Base-by-base conservation (phyloP, 1,139 yeast genomes). In the Debaryomycetaceae sp. region DNA sequence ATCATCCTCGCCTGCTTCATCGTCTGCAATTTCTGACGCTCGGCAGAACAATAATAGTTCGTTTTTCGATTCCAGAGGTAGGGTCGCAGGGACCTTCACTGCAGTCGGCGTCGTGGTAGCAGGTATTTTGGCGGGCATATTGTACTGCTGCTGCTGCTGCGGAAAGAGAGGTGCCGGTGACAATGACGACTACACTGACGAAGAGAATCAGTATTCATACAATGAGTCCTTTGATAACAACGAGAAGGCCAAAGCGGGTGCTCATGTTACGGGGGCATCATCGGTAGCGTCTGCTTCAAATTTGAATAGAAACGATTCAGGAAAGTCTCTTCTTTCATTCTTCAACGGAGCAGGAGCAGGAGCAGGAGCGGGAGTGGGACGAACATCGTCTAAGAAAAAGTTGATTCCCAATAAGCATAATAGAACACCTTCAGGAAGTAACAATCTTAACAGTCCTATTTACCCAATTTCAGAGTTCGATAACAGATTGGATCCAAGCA, bases 21-120 rank as follows among this genome's bases (percentile, higher is more conserved):
- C 45, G 17, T 39, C 46, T 3, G 17, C 44, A 11, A 24, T 41
- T 6, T 41, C 39, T 14, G 23, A 31, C 2, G 31, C 44, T 13
- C 6, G 38, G 3, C n/a, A 13, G 5, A 42, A 42, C 13, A 50
- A 51, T 20, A 42, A 42, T 14, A 51, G 51, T 23, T 59, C 75
- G 8, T 78, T 82, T 55, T 83, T 81, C 59, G 75, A 75, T 50
- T 64, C 76, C 42, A 76, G 71, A 45, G 88, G 87, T 1, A 82
- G 81, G 52, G 89, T 85, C 1, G 90, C 88, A 0, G 90, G 90
- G 9, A 82, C 84, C 0, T 85, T 85, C 61, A 76, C 85, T 0
- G 89, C 78, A 0, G 89, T 85, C 5, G 89, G 85, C 1, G 58
- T 83, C 4, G 80, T 78, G 3, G 78, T 64, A 0, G 56, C 74